Conservation (phyloP, 1,284 basidiomycete genomes). For the Sanguinoderma infundibulare region DNA sequence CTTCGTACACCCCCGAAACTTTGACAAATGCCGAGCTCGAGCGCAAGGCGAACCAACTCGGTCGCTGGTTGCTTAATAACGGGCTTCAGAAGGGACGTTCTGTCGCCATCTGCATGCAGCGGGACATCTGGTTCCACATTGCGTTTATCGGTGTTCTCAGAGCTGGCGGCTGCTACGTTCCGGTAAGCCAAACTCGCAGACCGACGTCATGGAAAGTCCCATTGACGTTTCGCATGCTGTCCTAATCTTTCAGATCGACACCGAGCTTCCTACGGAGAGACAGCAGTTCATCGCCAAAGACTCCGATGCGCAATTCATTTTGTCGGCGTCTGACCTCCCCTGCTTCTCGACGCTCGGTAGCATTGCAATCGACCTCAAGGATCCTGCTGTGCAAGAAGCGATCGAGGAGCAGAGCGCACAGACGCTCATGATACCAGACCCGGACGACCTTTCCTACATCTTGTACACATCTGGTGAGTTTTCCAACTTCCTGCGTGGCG, state of each 20-base stretch:
- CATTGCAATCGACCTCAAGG: constrained; percentile 38
- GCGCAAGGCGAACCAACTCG: constrained; percentile 44
- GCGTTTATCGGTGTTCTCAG: constrained; percentile 52
- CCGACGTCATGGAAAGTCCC: background rate
- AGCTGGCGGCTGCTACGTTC: constrained; percentile 59
- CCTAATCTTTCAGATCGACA: constrained; percentile 47
- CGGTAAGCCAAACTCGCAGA: constrained; percentile 36
- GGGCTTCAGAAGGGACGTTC: constrained; percentile 47
- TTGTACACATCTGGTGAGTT: constrained; percentile 55
- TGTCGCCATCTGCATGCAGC: constrained; percentile 53
- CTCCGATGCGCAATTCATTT: constrained; percentile 47
- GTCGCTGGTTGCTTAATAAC: constrained; percentile 45
- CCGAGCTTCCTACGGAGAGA: constrained; percentile 53
- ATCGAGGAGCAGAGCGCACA: constrained; percentile 36
- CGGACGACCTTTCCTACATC: constrained; percentile 49
- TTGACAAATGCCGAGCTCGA: constrained; percentile 47
- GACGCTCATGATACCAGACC: constrained; percentile 36
- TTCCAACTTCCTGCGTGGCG: background rate
- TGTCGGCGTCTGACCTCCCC: constrained; percentile 39
- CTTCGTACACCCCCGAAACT: constrained; percentile 21
- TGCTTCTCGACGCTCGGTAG: constrained; percentile 36
- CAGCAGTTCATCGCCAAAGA: constrained; percentile 53
- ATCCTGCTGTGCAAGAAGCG: constrained; percentile 28
- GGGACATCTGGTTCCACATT: constrained; percentile 49
- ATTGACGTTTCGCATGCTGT: background rate